Conservation (phyloP, 345 rosid genomes). For the Dipteronia dyeriana region DNA sequence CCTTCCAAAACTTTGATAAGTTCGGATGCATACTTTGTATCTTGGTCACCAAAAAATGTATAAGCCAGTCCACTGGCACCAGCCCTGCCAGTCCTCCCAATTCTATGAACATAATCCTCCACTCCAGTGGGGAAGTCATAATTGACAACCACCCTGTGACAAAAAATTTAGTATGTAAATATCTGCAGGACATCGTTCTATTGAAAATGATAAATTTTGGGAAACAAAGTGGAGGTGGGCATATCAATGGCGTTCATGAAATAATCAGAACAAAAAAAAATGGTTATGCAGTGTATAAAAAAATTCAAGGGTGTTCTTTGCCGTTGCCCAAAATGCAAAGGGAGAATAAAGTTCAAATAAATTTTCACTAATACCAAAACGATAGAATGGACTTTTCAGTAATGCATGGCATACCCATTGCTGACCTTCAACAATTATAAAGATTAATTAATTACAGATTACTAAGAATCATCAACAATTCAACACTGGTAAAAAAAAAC, state of each 20-base stretch:
- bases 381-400: too few species aligned
- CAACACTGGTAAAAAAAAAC: background rate
- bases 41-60: constrained; percentile 91
- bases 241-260: background rate
- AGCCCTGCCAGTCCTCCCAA: constrained; percentile 98
- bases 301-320: background rate
- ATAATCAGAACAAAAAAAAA: background rate
- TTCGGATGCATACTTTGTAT: constrained; percentile 83
- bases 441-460: background rate
- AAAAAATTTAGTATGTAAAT: constrained; percentile 4
- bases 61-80: constrained; percentile 94
- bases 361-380: background rate
- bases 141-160: constrained; percentile 82
- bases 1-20: constrained; percentile 91
- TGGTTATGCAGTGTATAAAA: background rate
- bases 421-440: too few species aligned
- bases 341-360: background rate
- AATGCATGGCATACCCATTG: too few species aligned
- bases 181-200: background rate
- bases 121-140: constrained; percentile 97
- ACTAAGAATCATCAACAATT: background rate
- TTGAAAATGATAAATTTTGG: background rate
- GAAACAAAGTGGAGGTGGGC: background rate
- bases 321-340: background rate
- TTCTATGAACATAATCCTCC: constrained; percentile 97